Evolutionary conservation across 805 yeast species (phyloP).

Genomic region (Isabelozyma gotoi): DNA sequence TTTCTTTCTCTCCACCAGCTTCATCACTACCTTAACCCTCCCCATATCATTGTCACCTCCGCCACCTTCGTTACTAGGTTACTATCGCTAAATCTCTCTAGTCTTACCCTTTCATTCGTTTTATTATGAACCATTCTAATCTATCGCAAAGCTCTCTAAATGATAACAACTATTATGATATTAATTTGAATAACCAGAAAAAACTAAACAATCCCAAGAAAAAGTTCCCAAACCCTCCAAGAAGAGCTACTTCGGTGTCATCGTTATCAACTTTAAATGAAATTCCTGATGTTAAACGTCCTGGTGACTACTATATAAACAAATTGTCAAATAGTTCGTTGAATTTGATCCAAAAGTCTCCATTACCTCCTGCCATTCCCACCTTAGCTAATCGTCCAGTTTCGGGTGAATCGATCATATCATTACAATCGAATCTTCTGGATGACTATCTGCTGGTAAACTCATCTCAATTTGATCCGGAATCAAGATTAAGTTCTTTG

Average conservation of each 20-base stretch:
- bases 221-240: conserved; percentile 15
- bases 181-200: conserved; percentile 11
- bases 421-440: conserved; percentile 30
- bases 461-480: conserved; percentile 34
- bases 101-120: background rate
- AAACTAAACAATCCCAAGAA: conserved; percentile 12
- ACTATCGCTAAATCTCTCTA: background rate
- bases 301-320: conserved; percentile 40
- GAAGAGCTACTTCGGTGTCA: conserved; percentile 27
- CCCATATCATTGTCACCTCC: background rate
- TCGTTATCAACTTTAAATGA: conserved; percentile 19
- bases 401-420: conserved; percentile 32
- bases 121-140: conserved; percentile 18
- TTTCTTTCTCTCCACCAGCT: background rate
- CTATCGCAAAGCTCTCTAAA: conserved; percentile 17
- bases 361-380: conserved; percentile 3
- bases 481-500: conserved; percentile 39
- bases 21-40: background rate
- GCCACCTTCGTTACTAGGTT: background rate
- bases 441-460: conserved; percentile 35
- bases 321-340: conserved; percentile 23
- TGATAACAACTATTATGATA: conserved; percentile 27
- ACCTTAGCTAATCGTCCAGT: conserved; percentile 18
- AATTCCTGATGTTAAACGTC: conserved; percentile 26
- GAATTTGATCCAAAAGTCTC: conserved; percentile 10